Conservation (phyloP, 83 land plant species). For the Thuja plicata region DNA sequence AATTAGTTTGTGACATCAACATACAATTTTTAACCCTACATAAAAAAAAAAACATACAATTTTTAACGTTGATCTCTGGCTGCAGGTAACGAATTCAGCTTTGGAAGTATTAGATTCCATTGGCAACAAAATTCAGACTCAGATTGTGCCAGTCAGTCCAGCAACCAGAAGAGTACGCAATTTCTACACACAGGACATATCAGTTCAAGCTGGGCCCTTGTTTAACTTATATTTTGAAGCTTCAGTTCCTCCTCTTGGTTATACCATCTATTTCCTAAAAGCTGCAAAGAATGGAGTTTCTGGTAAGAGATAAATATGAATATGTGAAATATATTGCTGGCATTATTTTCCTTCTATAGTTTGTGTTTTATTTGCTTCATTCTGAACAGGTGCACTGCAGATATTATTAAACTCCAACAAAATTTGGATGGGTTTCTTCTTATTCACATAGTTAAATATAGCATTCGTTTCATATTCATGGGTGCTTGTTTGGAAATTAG, state of each 20-base stretch:
- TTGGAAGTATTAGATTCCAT: conserved; percentile 32
- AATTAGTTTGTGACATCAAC: neutral
- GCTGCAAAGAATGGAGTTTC: neutral
- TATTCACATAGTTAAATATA: neutral
- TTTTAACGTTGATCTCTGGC: neutral
- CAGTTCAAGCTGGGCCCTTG: conserved; percentile 8
- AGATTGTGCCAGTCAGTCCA: conserved; percentile 26
- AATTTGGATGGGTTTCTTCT: neutral
- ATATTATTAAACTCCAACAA: neutral
- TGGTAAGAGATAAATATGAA: neutral
- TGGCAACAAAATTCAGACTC: conserved; percentile 30
- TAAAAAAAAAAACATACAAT: neutral
- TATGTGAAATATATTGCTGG: conserved; percentile 1
- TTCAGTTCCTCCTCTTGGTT: conserved; percentile 40
- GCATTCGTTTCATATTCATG: neutral
- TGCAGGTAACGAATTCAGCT: conserved; percentile 29
- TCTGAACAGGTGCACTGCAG: neutral
- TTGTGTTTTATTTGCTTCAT: neutral
- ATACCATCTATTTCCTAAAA: conserved; percentile 25
- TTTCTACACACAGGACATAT: conserved; percentile 23
- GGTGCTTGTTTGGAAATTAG: conserved; percentile 12
- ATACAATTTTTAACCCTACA: neutral
- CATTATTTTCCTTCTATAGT: neutral
- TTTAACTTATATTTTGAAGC: conserved; percentile 33
- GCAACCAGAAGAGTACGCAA: conserved; percentile 21